phyloP scores from a whole-genome alignment of 1,284 basidiomycete genomes.

The Rhodotorula sp. region DNA sequence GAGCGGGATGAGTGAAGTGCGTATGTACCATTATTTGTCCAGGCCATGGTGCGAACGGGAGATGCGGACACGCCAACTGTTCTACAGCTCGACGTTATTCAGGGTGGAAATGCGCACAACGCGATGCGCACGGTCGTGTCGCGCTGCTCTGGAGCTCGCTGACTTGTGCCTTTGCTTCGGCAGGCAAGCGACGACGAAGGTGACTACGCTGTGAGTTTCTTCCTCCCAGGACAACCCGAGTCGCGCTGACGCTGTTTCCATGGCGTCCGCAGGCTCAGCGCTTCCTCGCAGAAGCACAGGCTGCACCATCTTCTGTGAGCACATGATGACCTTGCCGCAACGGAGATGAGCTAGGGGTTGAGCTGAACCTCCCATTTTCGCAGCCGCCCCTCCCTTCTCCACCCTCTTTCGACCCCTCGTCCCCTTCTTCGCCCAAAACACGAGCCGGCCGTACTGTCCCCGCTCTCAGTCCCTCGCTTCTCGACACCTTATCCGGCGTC shows the following conservation, averaged over 20 bases:
- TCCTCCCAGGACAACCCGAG: background rate
- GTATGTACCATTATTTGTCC: background rate
- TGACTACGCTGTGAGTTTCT: background rate
- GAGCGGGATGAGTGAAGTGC: background rate
- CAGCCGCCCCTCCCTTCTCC: background rate
- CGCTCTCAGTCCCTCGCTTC: background rate
- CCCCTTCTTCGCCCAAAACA: background rate
- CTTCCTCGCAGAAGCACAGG: too few species aligned
- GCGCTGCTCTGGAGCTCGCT: too few species aligned
- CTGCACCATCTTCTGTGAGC: too few species aligned
- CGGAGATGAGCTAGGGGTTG: too few species aligned
- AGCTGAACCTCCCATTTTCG: background rate
- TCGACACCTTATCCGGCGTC: constrained; percentile 19
- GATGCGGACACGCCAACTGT: too few species aligned
- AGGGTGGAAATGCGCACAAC: too few species aligned
- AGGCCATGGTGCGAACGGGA: too few species aligned
- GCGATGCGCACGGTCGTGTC: too few species aligned
- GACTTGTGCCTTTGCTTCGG: background rate
- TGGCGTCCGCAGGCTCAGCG: too few species aligned
- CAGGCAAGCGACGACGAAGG: background rate
- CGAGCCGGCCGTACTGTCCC: constrained; percentile 2
- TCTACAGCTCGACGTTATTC: too few species aligned
- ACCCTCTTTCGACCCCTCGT: background rate
- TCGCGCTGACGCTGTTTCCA: too few species aligned
- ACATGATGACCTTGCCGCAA: too few species aligned